Conservation (phyloP, 306 rosid species). For the Sphenostylis stenocarpa region DNA sequence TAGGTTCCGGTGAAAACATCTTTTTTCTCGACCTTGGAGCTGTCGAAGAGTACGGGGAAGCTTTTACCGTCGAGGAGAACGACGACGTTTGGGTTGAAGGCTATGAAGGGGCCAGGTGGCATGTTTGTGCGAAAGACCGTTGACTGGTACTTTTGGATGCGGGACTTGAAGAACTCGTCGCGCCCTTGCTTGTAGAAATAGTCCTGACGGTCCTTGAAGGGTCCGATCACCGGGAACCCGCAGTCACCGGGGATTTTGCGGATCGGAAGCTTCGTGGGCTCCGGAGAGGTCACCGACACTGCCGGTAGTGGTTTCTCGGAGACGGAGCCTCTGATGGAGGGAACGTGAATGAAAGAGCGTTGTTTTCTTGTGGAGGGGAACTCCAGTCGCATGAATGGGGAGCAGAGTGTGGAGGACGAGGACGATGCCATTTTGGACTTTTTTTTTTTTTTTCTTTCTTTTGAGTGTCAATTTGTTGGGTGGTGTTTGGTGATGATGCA, state of each 20-base stretch:
- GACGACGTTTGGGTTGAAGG: constrained; percentile 59
- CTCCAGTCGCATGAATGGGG: constrained; percentile 46
- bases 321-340: constrained; percentile 49
- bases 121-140: constrained; percentile 81
- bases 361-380: constrained; percentile 33
- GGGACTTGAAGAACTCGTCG: constrained; percentile 80
- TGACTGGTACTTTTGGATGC: constrained; percentile 66
- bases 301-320: constrained; percentile 48
- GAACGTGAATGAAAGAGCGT: background rate
- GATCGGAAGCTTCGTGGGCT: constrained; percentile 51
- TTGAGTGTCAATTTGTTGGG: background rate
- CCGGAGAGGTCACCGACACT: constrained; percentile 9
- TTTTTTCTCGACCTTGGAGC: constrained; percentile 64
- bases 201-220: constrained; percentile 65
- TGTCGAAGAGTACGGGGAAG: constrained; percentile 81
- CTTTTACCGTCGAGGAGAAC: constrained; percentile 77
- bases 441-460: background rate
- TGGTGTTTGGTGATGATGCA: background rate
- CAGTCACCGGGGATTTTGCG: constrained; percentile 72
- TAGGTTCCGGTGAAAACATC: constrained; percentile 88
- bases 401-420: constrained; percentile 29
- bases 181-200: constrained; percentile 91
- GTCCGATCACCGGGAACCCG: constrained; percentile 71
- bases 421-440: constrained; percentile 37
- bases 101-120: constrained; percentile 82